Conservation (phyloP, 2,329 filamentous ascomycete genomes). For the Neoscytalidium dimidiatum region DNA sequence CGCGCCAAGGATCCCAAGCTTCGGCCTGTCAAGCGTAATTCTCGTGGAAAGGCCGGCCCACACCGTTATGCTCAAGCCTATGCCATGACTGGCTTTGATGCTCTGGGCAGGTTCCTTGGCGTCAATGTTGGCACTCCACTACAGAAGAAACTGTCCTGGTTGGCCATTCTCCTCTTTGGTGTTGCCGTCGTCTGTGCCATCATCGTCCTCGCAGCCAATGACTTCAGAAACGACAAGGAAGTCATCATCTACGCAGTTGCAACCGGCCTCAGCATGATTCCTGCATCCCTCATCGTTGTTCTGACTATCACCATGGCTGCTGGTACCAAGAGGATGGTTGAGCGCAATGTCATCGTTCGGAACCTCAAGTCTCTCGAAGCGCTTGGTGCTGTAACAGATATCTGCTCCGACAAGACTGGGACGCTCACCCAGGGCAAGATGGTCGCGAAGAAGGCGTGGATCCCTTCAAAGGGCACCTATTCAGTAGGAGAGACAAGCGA, state of each 20-base stretch:
- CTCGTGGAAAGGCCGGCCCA: constrained; percentile 35
- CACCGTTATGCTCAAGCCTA: constrained; percentile 52
- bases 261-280: constrained; percentile 64
- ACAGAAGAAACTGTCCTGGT: constrained; percentile 39
- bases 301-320: constrained; percentile 65
- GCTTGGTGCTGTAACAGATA: constrained; percentile 44
- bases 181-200: constrained; percentile 22
- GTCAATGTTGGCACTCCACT: constrained; percentile 41
- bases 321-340: constrained; percentile 44
- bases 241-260: constrained; percentile 68
- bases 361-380: constrained; percentile 43
- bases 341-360: constrained; percentile 42
- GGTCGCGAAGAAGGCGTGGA: constrained; percentile 54
- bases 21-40: constrained; percentile 46
- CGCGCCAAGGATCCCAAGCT: constrained; percentile 50
- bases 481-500: constrained; percentile 57
- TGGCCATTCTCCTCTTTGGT: constrained; percentile 25
- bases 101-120: constrained; percentile 40
- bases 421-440: constrained; percentile 44
- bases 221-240: constrained; percentile 55
- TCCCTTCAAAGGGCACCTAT: constrained; percentile 60
- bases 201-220: constrained; percentile 23
- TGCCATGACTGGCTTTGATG: constrained; percentile 49
- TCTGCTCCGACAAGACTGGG: constrained; percentile 41
- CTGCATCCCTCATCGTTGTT: constrained; percentile 50